A percentile compares a stretch with the other conserved stretches of the same genome.
phyloP scores from a whole-genome alignment of 2,329 filamentous ascomycete species.

The Ramichloridium luteum region DNA sequence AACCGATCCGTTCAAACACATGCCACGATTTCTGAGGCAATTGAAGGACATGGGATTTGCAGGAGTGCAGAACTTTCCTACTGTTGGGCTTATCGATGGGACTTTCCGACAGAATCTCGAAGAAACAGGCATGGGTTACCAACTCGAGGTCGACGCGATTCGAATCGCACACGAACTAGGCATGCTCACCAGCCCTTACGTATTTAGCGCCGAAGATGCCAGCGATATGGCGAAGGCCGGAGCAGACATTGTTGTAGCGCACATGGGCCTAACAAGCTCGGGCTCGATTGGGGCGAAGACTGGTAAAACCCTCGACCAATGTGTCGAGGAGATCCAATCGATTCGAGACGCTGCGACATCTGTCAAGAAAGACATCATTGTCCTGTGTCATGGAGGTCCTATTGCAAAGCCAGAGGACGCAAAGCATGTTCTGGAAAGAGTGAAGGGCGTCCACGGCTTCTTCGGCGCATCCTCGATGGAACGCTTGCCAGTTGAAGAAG shows the following conservation, averaged over 20 bases:
- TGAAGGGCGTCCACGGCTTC: conserved; percentile 56
- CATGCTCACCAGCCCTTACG: conserved; percentile 57
- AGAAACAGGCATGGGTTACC: conserved; percentile 60
- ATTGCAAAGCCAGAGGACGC: conserved; percentile 54
- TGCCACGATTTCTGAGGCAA: conserved; percentile 47
- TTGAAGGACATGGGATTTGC: conserved; percentile 52
- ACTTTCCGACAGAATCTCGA: conserved; percentile 55
- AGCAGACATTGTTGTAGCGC: conserved; percentile 55
- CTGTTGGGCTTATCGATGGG: conserved; percentile 58
- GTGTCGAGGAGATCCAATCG: conserved; percentile 47
- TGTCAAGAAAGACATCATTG: conserved; percentile 47
- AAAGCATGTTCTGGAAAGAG: conserved; percentile 47
- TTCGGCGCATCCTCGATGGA: conserved; percentile 62
- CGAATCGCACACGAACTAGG: conserved; percentile 46
- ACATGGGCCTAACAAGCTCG: conserved; percentile 55
- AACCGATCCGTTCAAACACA: conserved; percentile 56
- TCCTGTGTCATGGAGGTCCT: conserved; percentile 59
- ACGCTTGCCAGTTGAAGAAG: conserved; percentile 53
- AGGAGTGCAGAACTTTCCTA: conserved; percentile 63
- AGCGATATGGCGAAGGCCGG: conserved; percentile 51
- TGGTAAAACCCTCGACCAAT: conserved; percentile 52
- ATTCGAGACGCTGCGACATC: conserved; percentile 49
- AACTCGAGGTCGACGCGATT: conserved; percentile 55
- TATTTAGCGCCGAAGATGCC: conserved; percentile 52
- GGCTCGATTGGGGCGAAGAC: conserved; percentile 53